Conservation (phyloP, 208 protist genomes). For the Trypanosoma mega region DNA sequence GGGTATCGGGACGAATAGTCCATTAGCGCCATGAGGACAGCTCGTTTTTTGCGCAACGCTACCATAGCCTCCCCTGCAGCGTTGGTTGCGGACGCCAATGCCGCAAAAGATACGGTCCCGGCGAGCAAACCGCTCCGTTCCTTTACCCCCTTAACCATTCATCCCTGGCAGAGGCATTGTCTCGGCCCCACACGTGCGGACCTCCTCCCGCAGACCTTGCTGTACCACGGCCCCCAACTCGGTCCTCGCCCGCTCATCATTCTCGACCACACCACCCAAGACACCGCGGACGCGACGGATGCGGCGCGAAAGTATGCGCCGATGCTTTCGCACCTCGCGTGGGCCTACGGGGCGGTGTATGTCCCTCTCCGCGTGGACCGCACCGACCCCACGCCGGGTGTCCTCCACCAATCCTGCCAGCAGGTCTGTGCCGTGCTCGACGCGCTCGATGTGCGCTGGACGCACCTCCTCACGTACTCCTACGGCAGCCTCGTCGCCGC, state of each 20-base stretch:
- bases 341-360: conserved; percentile 77
- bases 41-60: not conserved
- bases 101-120: not conserved
- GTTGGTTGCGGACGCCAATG: not conserved
- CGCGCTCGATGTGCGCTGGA: conserved; percentile 79
- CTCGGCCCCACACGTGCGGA: conserved; percentile 24
- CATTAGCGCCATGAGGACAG: not conserved
- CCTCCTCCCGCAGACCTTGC: conserved; percentile 40
- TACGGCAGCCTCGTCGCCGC: conserved; percentile 79
- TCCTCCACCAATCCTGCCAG: conserved; percentile 56
- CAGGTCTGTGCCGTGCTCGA: conserved; percentile 75
- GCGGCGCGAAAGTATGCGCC: conserved; percentile 58
- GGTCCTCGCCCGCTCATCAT: conserved; percentile 82
- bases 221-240: conserved; percentile 68
- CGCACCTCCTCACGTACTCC: conserved; percentile 69
- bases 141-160: conserved; percentile 51
- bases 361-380: conserved; percentile 48
- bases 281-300: conserved; percentile 14
- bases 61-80: not conserved
- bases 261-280: conserved; percentile 56
- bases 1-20: too few relatives aligned
- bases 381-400: conserved; percentile 11
- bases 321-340: conserved; percentile 57
- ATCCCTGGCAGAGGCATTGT: conserved; percentile 55
- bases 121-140: conserved; percentile 8